Conservation (phyloP, 352 stramenopile species). For the Phytopythium litorale region DNA sequence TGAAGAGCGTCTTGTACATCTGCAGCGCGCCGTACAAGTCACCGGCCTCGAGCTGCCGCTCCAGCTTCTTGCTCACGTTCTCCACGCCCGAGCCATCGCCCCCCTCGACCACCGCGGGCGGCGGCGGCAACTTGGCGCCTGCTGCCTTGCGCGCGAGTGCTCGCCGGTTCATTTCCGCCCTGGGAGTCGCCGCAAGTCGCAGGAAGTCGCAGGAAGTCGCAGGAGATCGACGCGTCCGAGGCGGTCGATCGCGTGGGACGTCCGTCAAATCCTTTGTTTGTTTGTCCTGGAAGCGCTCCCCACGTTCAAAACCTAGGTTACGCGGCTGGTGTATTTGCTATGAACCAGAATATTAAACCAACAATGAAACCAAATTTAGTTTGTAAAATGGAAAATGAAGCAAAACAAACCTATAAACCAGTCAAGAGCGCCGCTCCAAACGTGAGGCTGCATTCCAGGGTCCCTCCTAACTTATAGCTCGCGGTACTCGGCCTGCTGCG, state of each 20-base stretch:
- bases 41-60: slow-evolving; percentile 61
- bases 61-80: slow-evolving; percentile 76
- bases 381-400: not conserved
- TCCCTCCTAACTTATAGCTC: slow-evolving; percentile 46
- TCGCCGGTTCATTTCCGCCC: slow-evolving; percentile 60
- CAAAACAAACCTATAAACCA: not conserved
- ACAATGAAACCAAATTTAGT: not conserved
- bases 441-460: not conserved
- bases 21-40: slow-evolving; percentile 87
- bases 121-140: slow-evolving; percentile 30
- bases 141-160: slow-evolving; percentile 62
- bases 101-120: slow-evolving; percentile 13
- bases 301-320: not conserved
- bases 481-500: slow-evolving; percentile 73
- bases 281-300: not conserved
- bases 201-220: not conserved
- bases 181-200: not conserved
- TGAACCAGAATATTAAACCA: not conserved
- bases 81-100: slow-evolving; percentile 51
- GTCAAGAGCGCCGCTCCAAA: not conserved
- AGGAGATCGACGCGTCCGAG: not conserved
- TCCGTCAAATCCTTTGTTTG: not conserved
- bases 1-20: slow-evolving; percentile 91
- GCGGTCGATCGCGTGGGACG: too few relatives aligned
- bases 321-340: not conserved